Conservation (phyloP, 495 filamentous ascomycete species). For the Terfezia boudieri region DNA sequence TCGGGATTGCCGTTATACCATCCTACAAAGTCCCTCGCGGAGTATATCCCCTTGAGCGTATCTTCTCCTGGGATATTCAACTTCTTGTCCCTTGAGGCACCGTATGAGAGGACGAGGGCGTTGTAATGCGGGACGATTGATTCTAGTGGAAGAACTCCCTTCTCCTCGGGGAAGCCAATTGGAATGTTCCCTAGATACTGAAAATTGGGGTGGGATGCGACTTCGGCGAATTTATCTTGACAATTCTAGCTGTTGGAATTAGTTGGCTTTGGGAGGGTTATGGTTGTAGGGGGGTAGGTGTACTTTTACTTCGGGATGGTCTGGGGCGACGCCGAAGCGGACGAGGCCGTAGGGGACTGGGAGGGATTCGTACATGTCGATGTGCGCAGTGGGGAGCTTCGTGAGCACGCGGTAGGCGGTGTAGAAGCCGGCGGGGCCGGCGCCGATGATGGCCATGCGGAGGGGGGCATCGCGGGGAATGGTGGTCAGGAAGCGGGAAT, state of each 20-base stretch:
- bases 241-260: constrained; percentile 42
- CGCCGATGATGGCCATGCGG: constrained; percentile 74
- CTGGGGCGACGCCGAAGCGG: constrained; percentile 82
- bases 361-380: constrained; percentile 92
- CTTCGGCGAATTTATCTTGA: constrained; percentile 74
- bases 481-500: constrained; percentile 2
- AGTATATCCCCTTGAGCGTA: constrained; percentile 47
- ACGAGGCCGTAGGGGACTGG: constrained; percentile 85
- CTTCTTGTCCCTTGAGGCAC: constrained; percentile 58
- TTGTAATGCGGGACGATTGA: constrained; percentile 65
- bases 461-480: constrained; percentile 31
- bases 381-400: constrained; percentile 42
- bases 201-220: constrained; percentile 59
- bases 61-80: constrained; percentile 68
- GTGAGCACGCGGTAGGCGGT: constrained; percentile 64
- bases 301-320: constrained; percentile 97
- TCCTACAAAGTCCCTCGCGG: constrained; percentile 81
- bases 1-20: constrained; percentile 97
- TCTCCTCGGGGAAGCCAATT: constrained; percentile 31
- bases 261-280: too few relatives aligned
- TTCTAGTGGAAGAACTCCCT: constrained; percentile 36
- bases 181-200: constrained; percentile 80
- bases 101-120: constrained; percentile 80
- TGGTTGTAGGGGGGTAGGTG: constrained; percentile 1
- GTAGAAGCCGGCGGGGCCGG: constrained; percentile 91